phyloP scores from a whole-genome alignment of 129 eudicot genomes.

The Chrysanthemum lavandulifolium region DNA sequence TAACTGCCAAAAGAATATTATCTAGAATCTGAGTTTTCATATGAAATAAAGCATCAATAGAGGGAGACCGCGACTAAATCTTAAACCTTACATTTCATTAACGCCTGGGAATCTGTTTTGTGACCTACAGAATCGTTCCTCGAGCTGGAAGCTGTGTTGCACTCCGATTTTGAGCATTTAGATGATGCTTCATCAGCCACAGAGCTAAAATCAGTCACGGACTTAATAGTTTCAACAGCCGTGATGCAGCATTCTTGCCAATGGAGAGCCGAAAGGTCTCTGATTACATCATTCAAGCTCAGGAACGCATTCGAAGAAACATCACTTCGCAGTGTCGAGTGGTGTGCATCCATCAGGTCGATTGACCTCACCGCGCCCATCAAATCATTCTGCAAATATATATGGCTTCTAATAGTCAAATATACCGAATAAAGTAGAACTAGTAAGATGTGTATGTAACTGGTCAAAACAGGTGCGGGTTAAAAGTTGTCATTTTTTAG shows the following conservation, averaged over 20 bases:
- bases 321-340: constrained; percentile 35
- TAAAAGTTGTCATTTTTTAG: not conserved
- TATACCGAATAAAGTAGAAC: not conserved
- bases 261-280: constrained; percentile 29
- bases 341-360: constrained; percentile 36
- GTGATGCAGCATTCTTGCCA: constrained; percentile 45
- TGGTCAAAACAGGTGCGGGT: not conserved
- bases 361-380: constrained; percentile 35
- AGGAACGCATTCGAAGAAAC: constrained; percentile 39
- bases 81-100: too few relatives aligned
- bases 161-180: not conserved
- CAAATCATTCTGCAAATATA: constrained; percentile 31
- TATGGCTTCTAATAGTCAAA: not conserved
- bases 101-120: too few relatives aligned
- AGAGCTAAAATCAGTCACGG: constrained; percentile 18
- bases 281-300: constrained; percentile 32
- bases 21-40: too few relatives aligned
- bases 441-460: not conserved
- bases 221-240: constrained; percentile 32
- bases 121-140: too few relatives aligned
- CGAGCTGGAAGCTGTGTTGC: too few relatives aligned
- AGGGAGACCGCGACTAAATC: too few relatives aligned
- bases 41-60: too few relatives aligned
- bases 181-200: constrained; percentile 18
- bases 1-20: too few relatives aligned